Evolutionary conservation across 495 filamentous ascomycete genomes (phyloP), one percentile per base, ranked within the genome.

Genomic region (Choiromyces venosus): DNA sequence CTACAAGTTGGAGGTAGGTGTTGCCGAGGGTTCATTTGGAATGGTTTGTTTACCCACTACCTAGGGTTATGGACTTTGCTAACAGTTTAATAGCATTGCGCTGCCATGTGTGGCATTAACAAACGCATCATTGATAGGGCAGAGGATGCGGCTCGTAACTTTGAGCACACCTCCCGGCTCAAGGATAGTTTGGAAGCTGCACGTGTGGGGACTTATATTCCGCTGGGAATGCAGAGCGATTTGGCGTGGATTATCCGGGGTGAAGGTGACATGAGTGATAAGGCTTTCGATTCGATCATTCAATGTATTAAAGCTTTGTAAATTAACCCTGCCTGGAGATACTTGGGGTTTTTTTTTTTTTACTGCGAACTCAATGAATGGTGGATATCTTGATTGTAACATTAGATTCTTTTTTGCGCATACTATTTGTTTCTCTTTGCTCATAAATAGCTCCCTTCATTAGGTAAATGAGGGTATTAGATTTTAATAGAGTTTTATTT

Each of bases 21-120:
- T 99, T 52, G 96, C 96, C 4, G 96, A 98, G 83, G 96, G 96
- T 1, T 95, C 92, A 78, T 98, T 97, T 83, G 96, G 96, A 76
- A 99, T 99, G 96, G 78, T 80, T 39, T 19, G 77, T 68, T 66
- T 64, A n/a, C 61, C 38, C 61, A 12, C 21, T 9, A 21, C n/a
- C 44, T 33, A 8, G 0, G 0, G 29, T 40, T 66, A 33, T 42
- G 35, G 5, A 36, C 40, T 67, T 16, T 29, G 16, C 37, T 21
- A 25, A 72, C 76, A 66, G 39, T 74, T 61, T 37, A 52, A 42
- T 42, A 80, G 78, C 96, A 98, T 82, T 99, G 96, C 81, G 96
- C 96, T 2, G 88, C 91, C 44, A 99, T 98, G 95, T 99, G 96
- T 74, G 96, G 96, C 1, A 97, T 99, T 65, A 86, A 93, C 0